Conservation (phyloP, 169 alveolate genomes). For the Cryptosporidium xiaoi region DNA sequence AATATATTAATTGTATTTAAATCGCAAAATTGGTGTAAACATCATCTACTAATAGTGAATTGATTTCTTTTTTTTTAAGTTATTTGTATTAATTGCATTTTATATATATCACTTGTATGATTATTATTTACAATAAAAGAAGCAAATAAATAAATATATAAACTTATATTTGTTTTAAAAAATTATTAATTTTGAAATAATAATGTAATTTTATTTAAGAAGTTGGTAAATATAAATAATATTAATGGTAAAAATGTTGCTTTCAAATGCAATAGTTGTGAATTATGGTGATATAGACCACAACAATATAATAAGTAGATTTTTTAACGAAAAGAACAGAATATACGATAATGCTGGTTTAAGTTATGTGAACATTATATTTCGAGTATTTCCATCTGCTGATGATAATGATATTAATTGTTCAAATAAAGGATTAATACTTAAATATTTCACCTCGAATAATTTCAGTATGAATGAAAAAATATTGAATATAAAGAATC, state of each 20-base stretch:
- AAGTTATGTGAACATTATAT: conserved; percentile 10
- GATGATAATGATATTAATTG: background rate
- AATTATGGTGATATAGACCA: conserved; percentile 31
- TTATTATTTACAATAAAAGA: no score
- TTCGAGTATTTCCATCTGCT: conserved; percentile 19
- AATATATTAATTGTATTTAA: no score
- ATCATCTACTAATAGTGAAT: no score
- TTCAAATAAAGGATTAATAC: conserved; percentile 20
- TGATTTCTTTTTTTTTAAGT: no score
- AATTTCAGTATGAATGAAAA: conserved; percentile 1
- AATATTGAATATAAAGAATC: background rate
- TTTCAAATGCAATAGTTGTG: conserved; percentile 59
- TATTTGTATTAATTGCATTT: no score
- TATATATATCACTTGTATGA: no score
- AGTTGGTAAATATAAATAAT: background rate
- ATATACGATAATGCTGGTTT: conserved; percentile 1
- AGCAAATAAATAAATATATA: no score
- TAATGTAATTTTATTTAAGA: background rate
- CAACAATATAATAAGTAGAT: conserved; percentile 2
- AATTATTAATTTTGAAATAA: no score
- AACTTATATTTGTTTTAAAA: no score
- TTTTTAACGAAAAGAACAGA: conserved; percentile 16
- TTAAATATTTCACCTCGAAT: background rate
- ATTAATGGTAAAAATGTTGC: conserved; percentile 18
- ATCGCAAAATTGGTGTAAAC: no score